Base-by-base conservation (phyloP, 371 early-diverging fungal species). In the Syncephalastrum monosporum region DNA sequence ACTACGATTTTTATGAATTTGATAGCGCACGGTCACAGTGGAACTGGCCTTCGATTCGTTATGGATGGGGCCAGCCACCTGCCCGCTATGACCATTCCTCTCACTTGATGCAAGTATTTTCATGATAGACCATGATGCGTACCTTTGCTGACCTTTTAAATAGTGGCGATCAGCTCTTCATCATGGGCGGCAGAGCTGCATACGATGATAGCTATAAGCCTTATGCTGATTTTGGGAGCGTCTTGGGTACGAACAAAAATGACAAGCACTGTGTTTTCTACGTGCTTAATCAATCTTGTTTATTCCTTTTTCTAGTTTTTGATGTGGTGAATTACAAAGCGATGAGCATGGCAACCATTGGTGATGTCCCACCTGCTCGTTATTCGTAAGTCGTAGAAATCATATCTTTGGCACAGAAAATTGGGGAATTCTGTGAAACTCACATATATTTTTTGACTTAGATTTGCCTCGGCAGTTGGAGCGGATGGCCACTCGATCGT, bases 401-500 rank as follows among this genome's bases (percentile, higher is more conserved):
- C 21, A 21, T 21, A 21, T 21, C 21, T 15, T 7, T 46, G 21
- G 5, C 19, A 21, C 16, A n/a, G 12, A 47, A 19, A 7, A 48
- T 27, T 1, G 19, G 47, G 19, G 13, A 1, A 47, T 16, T 16
- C 12, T 24, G 19, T 21, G 19, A 19, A 46, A 15, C 7, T 46
- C 16, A 46, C n/a, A 0, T 46, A 6, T 46, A 45, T 46, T 42
- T 46, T 42, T n/a, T 51, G 21, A 15, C 46, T 7, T 33, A 69
- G 69, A 13, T 67, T 57, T 44, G 66, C 73, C 51, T 64, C 73
- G 23, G 41, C 38, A 47, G 42, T 52, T 62, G 76, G 64, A 25
- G 60, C 70, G 14, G 74, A 74, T 64, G 70, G 72, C 15, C 64
- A 63, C 50, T 74, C 74, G 0, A 67, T 77, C 53, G 74, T 74